Evolutionary conservation across 2,329 filamentous ascomycete species (phyloP).

Genomic region (Xylariales sp.): DNA sequence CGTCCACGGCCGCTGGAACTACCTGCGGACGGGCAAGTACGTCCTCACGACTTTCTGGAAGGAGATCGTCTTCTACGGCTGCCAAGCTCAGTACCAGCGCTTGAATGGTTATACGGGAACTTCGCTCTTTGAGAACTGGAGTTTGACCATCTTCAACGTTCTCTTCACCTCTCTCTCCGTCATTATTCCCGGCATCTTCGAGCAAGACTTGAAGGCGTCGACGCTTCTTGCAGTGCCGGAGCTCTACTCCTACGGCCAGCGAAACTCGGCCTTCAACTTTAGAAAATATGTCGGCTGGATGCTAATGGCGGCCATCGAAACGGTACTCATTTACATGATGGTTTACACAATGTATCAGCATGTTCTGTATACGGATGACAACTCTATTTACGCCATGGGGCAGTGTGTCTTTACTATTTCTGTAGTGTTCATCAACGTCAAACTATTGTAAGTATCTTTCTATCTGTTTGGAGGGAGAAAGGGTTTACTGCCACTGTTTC

Average conservation of each 20-base stretch:
- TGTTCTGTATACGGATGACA: slow-evolving; percentile 56
- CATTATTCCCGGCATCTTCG: slow-evolving; percentile 79
- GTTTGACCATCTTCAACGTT: slow-evolving; percentile 80
- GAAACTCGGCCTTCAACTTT: slow-evolving; percentile 73
- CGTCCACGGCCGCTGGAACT: slow-evolving; percentile 83
- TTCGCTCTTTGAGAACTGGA: slow-evolving; percentile 78
- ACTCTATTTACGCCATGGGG: slow-evolving; percentile 73
- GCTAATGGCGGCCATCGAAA: slow-evolving; percentile 68
- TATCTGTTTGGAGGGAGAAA: too few species aligned
- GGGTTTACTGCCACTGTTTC: slow-evolving; percentile 14
- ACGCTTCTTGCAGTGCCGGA: slow-evolving; percentile 80
- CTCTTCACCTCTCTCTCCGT: slow-evolving; percentile 81
- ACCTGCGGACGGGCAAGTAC: slow-evolving; percentile 78
- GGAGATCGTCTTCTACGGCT: slow-evolving; percentile 70
- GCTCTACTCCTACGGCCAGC: slow-evolving; percentile 78
- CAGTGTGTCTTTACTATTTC: slow-evolving; percentile 66
- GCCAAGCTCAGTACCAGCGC: slow-evolving; percentile 76
- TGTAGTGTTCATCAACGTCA: slow-evolving; percentile 69
- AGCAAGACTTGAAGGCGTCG: slow-evolving; percentile 70
- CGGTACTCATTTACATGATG: slow-evolving; percentile 71
- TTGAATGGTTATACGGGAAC: slow-evolving; percentile 84
- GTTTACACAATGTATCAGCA: slow-evolving; percentile 66
- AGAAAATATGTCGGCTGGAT: slow-evolving; percentile 77
- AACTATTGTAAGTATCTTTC: too few species aligned
- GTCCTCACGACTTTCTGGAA: slow-evolving; percentile 89